Conservation (phyloP, 331 rosid genomes). For the Saraca asoca region DNA sequence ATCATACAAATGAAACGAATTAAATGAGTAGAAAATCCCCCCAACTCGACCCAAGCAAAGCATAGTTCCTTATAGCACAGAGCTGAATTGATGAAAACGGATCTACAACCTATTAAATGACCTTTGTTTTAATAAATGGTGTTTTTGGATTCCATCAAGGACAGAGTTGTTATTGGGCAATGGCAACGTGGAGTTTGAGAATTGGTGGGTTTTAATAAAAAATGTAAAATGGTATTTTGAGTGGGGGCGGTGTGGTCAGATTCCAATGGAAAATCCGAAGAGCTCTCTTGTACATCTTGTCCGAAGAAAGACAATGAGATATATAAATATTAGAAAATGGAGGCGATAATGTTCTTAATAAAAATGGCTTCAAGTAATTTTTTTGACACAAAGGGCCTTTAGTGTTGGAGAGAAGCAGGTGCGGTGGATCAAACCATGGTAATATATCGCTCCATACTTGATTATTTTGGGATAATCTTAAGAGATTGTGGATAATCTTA, state of each 20-base stretch:
- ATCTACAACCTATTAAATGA: not conserved
- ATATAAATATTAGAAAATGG: no score
- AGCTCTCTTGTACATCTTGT: not conserved
- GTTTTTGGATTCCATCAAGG: not conserved
- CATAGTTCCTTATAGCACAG: slow-evolving; percentile 30
- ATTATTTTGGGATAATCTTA: no score
- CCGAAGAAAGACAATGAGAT: no score
- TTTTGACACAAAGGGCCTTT: no score
- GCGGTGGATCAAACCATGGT: no score
- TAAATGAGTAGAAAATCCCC: slow-evolving; percentile 43
- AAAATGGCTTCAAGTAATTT: no score
- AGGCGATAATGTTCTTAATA: no score
- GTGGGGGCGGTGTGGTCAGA: slow-evolving; percentile 36
- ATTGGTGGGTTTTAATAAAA: slow-evolving; percentile 16
- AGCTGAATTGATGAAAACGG: not conserved
- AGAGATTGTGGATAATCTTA: no score
- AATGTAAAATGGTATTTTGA: slow-evolving; percentile 8
- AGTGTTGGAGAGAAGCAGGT: no score
- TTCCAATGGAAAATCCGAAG: slow-evolving; percentile 31
- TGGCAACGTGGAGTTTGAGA: slow-evolving; percentile 25
- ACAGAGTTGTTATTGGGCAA: no score
- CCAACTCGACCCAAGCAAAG: slow-evolving; percentile 51
- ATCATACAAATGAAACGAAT: slow-evolving; percentile 28
- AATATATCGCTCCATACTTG: no score
- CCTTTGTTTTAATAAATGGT: not conserved